phyloP scores from a whole-genome alignment of 2,329 filamentous ascomycete genomes.

The Pseudogymnoascus verrucosus region DNA sequence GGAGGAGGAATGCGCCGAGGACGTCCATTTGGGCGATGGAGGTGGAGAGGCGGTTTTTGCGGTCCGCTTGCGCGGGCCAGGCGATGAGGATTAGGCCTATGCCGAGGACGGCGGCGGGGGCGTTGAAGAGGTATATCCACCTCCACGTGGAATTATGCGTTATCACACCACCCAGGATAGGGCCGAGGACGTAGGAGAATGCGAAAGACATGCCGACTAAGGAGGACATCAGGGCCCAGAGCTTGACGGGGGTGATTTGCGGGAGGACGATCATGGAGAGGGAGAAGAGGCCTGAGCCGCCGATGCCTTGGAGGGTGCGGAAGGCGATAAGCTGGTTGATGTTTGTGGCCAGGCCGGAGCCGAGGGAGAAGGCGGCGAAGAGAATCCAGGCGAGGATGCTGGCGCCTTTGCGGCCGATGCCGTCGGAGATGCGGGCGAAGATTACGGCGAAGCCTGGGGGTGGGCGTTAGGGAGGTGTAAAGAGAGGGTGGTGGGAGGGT shows the following conservation, averaged over 20 bases:
- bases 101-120: conserved; percentile 41
- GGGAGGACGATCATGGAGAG: conserved; percentile 29
- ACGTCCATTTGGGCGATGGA: conserved; percentile 38
- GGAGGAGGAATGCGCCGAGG: conserved; percentile 44
- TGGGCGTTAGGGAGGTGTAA: background rate
- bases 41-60: conserved; percentile 35
- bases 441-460: conserved; percentile 42
- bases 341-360: conserved; percentile 40
- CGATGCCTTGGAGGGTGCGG: conserved; percentile 21
- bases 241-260: conserved; percentile 37
- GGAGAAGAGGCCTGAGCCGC: conserved; percentile 29
- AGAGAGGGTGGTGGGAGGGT: background rate
- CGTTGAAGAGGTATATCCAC: conserved; percentile 51
- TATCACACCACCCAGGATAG: conserved; percentile 21
- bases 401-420: conserved; percentile 45
- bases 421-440: conserved; percentile 46
- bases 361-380: conserved; percentile 50
- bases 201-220: conserved; percentile 37
- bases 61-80: conserved; percentile 39
- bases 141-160: conserved; percentile 17
- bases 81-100: conserved; percentile 38
- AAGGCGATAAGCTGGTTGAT: conserved; percentile 32
- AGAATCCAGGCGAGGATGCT: conserved; percentile 43
- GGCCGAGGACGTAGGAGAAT: conserved; percentile 19
- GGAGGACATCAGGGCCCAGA: conserved; percentile 37